Evolutionary conservation across 2,329 filamentous ascomycete genomes (phyloP).

Genomic region (Paecilomyces sp.): DNA sequence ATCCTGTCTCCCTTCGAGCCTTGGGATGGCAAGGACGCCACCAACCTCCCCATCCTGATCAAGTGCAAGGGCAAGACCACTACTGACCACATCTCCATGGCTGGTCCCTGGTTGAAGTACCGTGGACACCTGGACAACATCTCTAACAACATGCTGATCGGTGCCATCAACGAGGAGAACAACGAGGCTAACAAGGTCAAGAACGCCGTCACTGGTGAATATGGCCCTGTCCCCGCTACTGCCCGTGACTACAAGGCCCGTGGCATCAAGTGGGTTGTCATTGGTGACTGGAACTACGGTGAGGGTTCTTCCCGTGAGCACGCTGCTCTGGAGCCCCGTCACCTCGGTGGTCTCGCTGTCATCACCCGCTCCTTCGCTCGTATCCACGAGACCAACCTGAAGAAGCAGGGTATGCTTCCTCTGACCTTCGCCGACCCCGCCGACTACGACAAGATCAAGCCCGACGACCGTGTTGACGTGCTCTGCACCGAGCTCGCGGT

Average conservation of each 20-base stretch:
- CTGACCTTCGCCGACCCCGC: constrained; percentile 89
- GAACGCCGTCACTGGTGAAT: constrained; percentile 79
- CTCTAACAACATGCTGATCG: constrained; percentile 99
- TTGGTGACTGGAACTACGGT: constrained; percentile 99
- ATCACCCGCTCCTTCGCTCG: constrained; percentile 93
- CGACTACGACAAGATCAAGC: constrained; percentile 95
- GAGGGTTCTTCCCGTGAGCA: constrained; percentile 98
- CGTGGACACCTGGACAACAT: constrained; percentile 98
- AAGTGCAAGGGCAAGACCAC: constrained; percentile 96
- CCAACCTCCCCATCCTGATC: constrained; percentile 83
- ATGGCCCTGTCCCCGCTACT: constrained; percentile 81
- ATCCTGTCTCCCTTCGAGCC: constrained; percentile 75
- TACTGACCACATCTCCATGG: constrained; percentile 96
- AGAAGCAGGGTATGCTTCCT: constrained; percentile 99
- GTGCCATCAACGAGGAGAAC: constrained; percentile 92
- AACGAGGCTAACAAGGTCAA: constrained; percentile 96
- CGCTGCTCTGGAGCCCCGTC: constrained; percentile 92
- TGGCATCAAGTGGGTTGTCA: constrained; percentile 91
- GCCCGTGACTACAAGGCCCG: constrained; percentile 98
- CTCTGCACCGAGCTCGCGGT: constrained; percentile 82
- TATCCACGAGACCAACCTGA: constrained; percentile 99
- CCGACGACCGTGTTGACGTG: constrained; percentile 87
- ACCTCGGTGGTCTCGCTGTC: constrained; percentile 94
- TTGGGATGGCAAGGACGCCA: constrained; percentile 89
- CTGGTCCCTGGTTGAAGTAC: constrained; percentile 96